These are phyloP conservation scores for Nakazawaea ishiwadae DNA, from an alignment of 805 yeast species.

Conservation along the genomic window DNA sequence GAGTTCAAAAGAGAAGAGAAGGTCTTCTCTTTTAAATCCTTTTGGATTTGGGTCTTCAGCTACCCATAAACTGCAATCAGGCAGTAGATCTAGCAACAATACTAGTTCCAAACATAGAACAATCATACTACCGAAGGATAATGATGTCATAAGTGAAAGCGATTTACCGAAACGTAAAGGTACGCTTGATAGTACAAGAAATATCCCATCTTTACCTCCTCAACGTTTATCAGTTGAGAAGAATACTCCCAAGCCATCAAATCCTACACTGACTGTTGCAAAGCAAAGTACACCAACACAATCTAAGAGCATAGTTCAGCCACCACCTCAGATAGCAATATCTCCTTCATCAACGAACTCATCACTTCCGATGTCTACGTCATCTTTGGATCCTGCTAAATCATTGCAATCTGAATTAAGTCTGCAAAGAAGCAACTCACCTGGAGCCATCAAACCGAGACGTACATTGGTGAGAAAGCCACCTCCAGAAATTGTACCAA, in stretches of 20 bases:
- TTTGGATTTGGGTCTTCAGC: constrained; percentile 9
- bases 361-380: background rate
- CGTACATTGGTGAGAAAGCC: constrained; percentile 4
- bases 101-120: constrained; percentile 4
- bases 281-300: background rate
- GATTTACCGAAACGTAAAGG: constrained; percentile 2
- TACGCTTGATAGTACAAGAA: background rate
- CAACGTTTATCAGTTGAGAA: too few species aligned
- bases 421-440: constrained; percentile 3
- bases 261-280: background rate
- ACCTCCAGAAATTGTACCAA: background rate
- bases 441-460: background rate
- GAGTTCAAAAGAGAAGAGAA: constrained; percentile 5
- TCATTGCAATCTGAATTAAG: background rate
- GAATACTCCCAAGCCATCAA: background rate
- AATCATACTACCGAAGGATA: constrained; percentile 8
- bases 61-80: background rate
- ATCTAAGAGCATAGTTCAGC: background rate
- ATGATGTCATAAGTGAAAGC: background rate
- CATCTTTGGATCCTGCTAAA: background rate
- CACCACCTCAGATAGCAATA: background rate
- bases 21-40: background rate
- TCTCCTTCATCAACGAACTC: background rate
- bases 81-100: background rate
- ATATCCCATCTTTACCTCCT: too few species aligned